phyloP scores from a whole-genome alignment of 2,329 filamentous ascomycete species.

The Microcyclospora pomicola region DNA sequence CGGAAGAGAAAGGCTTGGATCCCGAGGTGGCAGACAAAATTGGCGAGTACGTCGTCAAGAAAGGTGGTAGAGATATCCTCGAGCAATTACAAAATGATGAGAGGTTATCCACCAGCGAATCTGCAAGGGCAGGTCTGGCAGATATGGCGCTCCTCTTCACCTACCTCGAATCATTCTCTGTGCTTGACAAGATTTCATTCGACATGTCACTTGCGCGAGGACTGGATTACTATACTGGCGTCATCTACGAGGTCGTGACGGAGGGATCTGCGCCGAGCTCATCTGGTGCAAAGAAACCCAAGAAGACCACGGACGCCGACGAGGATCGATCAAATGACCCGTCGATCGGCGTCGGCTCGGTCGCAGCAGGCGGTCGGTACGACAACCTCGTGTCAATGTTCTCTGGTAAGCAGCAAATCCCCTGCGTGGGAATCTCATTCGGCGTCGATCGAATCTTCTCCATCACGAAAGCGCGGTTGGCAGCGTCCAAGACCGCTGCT shows the following conservation, averaged over 20 bases:
- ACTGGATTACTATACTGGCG: conserved; percentile 81
- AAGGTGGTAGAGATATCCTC: conserved; percentile 62
- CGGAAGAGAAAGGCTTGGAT: conserved; percentile 73
- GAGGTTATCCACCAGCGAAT: conserved; percentile 54
- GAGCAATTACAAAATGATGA: conserved; percentile 54
- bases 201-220: conserved; percentile 82
- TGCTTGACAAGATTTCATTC: conserved; percentile 64
- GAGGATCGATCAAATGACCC: conserved; percentile 65
- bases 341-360: conserved; percentile 70
- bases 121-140: conserved; percentile 63
- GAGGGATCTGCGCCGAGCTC: conserved; percentile 54
- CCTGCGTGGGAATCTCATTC: conserved; percentile 85
- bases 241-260: conserved; percentile 83
- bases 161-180: conserved; percentile 67
- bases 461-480: conserved; percentile 67
- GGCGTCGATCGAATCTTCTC: conserved; percentile 92
- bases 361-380: conserved; percentile 82
- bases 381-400: conserved; percentile 94
- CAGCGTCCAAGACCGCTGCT: conserved; percentile 43
- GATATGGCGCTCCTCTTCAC: conserved; percentile 71
- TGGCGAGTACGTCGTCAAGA: conserved; percentile 67
- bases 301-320: conserved; percentile 32
- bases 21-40: conserved; percentile 71
- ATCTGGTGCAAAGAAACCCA: conserved; percentile 28
- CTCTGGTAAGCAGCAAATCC: conserved; percentile 59